phyloP scores from a whole-genome alignment of 768 basidiomycete genomes.

The Mycena leptocephala region DNA sequence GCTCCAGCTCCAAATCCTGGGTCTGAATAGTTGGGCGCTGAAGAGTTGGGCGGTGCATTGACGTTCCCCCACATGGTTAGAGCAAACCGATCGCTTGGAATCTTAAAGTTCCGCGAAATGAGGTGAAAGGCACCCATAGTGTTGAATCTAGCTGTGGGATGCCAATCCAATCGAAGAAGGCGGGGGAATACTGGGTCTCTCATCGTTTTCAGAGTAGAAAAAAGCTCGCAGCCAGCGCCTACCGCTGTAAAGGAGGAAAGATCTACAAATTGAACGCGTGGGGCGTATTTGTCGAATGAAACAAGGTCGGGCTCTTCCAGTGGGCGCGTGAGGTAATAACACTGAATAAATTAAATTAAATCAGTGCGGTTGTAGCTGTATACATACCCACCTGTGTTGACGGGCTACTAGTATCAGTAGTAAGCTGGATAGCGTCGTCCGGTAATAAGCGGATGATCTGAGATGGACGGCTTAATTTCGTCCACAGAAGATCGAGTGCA shows the following conservation, averaged over 20 bases:
- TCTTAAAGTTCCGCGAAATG: background rate
- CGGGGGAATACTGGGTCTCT: slow-evolving; percentile 6
- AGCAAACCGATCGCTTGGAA: background rate
- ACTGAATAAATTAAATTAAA: background rate
- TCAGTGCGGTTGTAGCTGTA: background rate
- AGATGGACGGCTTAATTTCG: background rate
- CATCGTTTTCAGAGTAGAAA: slow-evolving; percentile 8
- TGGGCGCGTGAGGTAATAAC: background rate
- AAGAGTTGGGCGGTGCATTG: background rate
- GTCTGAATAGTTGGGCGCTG: background rate
- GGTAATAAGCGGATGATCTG: slow-evolving; percentile 7
- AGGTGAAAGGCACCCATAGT: slow-evolving; percentile 21
- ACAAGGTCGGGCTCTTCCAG: background rate
- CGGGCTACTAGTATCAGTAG: too few relatives aligned
- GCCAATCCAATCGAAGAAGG: background rate
- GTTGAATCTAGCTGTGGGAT: slow-evolving; percentile 2
- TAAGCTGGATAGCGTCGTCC: background rate
- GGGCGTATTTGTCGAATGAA: slow-evolving; percentile 13
- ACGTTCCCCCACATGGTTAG: slow-evolving; percentile 6
- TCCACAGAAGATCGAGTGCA: slow-evolving; percentile 16
- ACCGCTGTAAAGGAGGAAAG: background rate
- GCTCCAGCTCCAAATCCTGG: background rate
- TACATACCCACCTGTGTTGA: background rate
- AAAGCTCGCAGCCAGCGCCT: slow-evolving; percentile 9
- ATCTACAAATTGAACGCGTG: background rate